Base-by-base conservation (phyloP, 2,329 filamentous ascomycete species). In the Exophiala xenobiotica region DNA sequence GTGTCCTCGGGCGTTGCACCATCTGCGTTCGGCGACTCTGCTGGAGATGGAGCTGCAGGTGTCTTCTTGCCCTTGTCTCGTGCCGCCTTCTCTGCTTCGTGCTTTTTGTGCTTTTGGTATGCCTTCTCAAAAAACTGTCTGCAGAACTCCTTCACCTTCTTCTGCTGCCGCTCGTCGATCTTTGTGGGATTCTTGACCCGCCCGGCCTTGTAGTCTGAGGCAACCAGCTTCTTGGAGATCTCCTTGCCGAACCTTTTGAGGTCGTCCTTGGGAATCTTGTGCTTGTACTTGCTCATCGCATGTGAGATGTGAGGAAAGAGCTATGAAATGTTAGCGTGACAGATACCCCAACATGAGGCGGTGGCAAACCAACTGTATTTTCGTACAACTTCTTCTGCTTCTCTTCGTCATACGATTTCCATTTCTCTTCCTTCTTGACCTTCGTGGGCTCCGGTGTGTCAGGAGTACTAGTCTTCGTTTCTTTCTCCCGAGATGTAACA, bases 311-410 rank as follows among this genome's bases (percentile, higher is more conserved):
- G 84, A 4, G 90, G 90, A 65, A 86, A 88, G 5, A 96, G 77
- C 90, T 93, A 59, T 4, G 11, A 19, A 41, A 37, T 14, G 19
- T 40, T 22, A 40, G 38, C 38, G 12, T 8, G 9, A 23, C 22
- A n/a, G 19, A 22, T n/a, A 4, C 9, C 6, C 12, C 9, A 20
- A 20, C 65, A 54, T 65, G 61, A 47, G 48, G n/a, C 2, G 11
- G 35, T 6, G 20, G 49, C n/a, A n/a, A n/a, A n/a, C n/a, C n/a
- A n/a, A 95, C 90, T 45, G 90, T 95, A 65, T 91, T 91, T 69
- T 96, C 91, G 64, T 96, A 97, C 2, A 96, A 78, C 74, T 90
- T 96, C 81, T 90, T 95, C 70, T 93, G 89, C 71, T 96, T 96
- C 59, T 96, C 91, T 60, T 76, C 68, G 48, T 70, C 68, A 53